Percentiles rank a stretch among this genome's conserved stretches.
phyloP scores from a whole-genome alignment of 1,139 yeast genomes.

The Wickerhamiella infanticola region DNA sequence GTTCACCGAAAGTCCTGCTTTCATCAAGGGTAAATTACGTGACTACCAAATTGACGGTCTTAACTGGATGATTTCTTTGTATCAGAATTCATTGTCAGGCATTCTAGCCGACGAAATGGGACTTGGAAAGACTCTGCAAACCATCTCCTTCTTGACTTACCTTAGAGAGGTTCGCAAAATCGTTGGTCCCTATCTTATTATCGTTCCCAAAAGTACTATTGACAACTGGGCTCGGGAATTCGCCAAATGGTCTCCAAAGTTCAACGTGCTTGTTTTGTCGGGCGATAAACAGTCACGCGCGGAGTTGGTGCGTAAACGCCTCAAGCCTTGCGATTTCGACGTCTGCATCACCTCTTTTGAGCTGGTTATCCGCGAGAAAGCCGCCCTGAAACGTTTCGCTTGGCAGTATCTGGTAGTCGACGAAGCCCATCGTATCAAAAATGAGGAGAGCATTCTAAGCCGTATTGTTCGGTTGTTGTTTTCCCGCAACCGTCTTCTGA shows the following conservation, averaged over 20 bases:
- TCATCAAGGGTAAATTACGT: slow-evolving; percentile 44
- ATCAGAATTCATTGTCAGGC: slow-evolving; percentile 73
- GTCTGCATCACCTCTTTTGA: slow-evolving; percentile 84
- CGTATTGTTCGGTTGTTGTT: slow-evolving; percentile 79
- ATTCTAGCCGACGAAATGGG: slow-evolving; percentile 98
- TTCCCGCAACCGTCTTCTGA: slow-evolving; percentile 67
- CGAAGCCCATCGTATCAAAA: slow-evolving; percentile 93
- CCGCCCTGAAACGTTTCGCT: slow-evolving; percentile 59
- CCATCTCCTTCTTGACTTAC: slow-evolving; percentile 81
- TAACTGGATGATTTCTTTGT: slow-evolving; percentile 78
- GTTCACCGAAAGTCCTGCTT: slow-evolving; percentile 64
- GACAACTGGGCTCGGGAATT: slow-evolving; percentile 96
- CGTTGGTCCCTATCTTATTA: slow-evolving; percentile 83
- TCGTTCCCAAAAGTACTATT: slow-evolving; percentile 88
- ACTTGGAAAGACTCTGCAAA: slow-evolving; percentile 86
- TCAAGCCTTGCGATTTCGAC: slow-evolving; percentile 68
- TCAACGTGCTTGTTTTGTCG: slow-evolving; percentile 66
- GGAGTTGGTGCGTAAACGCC: slow-evolving; percentile 39
- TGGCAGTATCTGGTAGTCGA: slow-evolving; percentile 94
- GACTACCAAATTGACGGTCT: slow-evolving; percentile 88
- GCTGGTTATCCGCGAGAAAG: slow-evolving; percentile 78
- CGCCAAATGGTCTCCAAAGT: slow-evolving; percentile 93
- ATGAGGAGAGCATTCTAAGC: slow-evolving; percentile 79
- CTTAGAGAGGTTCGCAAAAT: slow-evolving; percentile 59
- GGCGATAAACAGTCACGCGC: slow-evolving; percentile 73